phyloP scores from a whole-genome alignment of 345 rosid species.

The Excoecaria agallocha region DNA sequence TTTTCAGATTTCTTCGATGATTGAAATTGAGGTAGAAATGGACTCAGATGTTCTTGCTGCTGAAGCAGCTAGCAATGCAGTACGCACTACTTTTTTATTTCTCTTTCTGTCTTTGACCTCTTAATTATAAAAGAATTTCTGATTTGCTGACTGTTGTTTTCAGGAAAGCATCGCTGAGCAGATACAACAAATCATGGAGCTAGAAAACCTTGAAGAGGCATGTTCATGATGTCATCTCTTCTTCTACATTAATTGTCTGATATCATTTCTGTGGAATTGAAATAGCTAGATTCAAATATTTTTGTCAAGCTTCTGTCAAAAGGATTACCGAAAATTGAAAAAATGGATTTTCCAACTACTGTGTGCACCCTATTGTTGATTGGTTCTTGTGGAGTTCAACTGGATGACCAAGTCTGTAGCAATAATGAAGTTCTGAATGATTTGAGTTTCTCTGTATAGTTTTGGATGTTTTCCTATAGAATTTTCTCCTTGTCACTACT shows the following conservation, averaged over 20 bases:
- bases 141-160: constrained; percentile 21
- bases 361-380: not conserved
- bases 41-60: constrained; percentile 95
- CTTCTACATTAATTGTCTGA: not conserved
- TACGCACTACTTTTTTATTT: constrained; percentile 32
- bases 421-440: not conserved
- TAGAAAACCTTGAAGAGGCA: constrained; percentile 96
- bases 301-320: not conserved
- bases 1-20: constrained; percentile 90
- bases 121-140: not conserved
- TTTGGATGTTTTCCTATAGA: not conserved
- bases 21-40: constrained; percentile 95
- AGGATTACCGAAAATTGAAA: not conserved
- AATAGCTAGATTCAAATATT: not conserved
- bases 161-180: constrained; percentile 82
- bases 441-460: not conserved
- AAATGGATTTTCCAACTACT: not conserved
- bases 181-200: constrained; percentile 88
- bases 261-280: not conserved
- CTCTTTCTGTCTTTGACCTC: constrained; percentile 4
- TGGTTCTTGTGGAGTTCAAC: no score
- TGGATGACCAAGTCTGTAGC: not conserved
- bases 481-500: not conserved
- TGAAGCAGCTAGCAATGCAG: constrained; percentile 73
- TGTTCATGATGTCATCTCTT: not conserved